Conservation (phyloP, 2,329 filamentous ascomycete species). For the Colletotrichum tropicicola region DNA sequence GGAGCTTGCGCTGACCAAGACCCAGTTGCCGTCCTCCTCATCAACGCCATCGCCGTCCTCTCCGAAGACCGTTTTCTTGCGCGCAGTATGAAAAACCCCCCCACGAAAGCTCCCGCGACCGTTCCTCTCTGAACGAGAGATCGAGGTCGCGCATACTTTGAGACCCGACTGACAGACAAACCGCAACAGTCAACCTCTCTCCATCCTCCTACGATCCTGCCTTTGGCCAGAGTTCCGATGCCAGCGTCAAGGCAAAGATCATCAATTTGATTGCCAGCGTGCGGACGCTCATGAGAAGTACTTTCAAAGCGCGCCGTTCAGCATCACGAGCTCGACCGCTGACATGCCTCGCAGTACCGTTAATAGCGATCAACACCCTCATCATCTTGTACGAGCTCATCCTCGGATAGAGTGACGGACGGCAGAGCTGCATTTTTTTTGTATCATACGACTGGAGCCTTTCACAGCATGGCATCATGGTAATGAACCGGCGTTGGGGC, state of each 20-base stretch:
- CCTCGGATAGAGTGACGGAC: constrained; percentile 64
- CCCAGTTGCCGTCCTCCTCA: constrained; percentile 79
- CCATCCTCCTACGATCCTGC: constrained; percentile 75
- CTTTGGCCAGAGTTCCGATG: constrained; percentile 78
- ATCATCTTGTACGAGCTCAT: constrained; percentile 86
- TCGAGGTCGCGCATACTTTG: neutral
- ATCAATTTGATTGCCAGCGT: constrained; percentile 92
- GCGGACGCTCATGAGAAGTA: constrained; percentile 91
- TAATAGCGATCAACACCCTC: constrained; percentile 84
- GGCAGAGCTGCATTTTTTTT: neutral
- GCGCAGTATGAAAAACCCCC: too few species aligned
- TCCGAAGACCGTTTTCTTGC: constrained; percentile 94
- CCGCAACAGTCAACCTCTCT: constrained; percentile 74
- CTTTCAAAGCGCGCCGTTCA: neutral
- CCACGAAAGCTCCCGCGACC: too few species aligned
- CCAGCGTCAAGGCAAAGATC: constrained; percentile 85
- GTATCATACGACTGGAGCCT: neutral
- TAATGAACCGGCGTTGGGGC: constrained; percentile 27
- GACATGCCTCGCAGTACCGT: constrained; percentile 68
- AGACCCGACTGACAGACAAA: neutral
- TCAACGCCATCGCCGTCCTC: constrained; percentile 93
- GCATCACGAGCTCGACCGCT: neutral
- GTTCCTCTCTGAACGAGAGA: too few species aligned
- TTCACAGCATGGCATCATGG: constrained; percentile 22
- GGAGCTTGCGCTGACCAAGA: constrained; percentile 1